Base-by-base conservation (phyloP, 768 basidiomycete species). In the Psilocybe sp. region DNA sequence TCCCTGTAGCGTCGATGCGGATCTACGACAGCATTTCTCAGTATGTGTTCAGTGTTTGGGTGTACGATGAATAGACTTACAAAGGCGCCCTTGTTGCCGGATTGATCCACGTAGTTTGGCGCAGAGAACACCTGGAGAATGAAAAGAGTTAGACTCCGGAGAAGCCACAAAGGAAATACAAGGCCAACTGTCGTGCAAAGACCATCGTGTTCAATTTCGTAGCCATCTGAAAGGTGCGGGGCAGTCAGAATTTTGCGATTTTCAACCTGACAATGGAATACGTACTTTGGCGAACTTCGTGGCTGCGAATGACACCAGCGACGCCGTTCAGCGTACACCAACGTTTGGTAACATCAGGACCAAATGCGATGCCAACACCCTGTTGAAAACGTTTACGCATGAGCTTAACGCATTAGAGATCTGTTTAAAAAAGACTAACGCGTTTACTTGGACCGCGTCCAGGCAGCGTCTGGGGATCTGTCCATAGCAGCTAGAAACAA, bases 381-480 rank as follows among this genome's bases (percentile, higher is more conserved):
- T 92, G 51, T 16, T 46, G 41, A 49, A 52, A 60, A 43, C 20
- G 39, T 53, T 19, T 33, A 13, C 35, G n/a, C 39, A 28, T 58
- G 20, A 37, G 19, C 35, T 32, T 31, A 59, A 36, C 37, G 46
- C 44, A 49, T 35, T 13, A 31, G 41, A 36, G 41, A 28, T 39
- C 32, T 33, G 19, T 5, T 18, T 20, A 34, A 42, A 32, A 39
- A 12, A 50, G 50, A 69, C 87, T 44, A 64, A 92, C 91, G 34
- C 97, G 85, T 77, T 98, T 98, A 64, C 92, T 95, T 11, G 97
- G 96, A 5, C 97, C 96, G 20, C 97, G 84, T 19, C 97, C 97
- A 10, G 84, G 84, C 36, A 72, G 60, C 37, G 87, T 86, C 67
- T 98, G 97, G 16, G 97, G 96, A 69, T 98, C 96, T 3, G 94